Evolutionary conservation across 768 basidiomycete species (phyloP), one percentile per base, ranked within the genome.

Genomic region (Coprinopsis strossmayeri): DNA sequence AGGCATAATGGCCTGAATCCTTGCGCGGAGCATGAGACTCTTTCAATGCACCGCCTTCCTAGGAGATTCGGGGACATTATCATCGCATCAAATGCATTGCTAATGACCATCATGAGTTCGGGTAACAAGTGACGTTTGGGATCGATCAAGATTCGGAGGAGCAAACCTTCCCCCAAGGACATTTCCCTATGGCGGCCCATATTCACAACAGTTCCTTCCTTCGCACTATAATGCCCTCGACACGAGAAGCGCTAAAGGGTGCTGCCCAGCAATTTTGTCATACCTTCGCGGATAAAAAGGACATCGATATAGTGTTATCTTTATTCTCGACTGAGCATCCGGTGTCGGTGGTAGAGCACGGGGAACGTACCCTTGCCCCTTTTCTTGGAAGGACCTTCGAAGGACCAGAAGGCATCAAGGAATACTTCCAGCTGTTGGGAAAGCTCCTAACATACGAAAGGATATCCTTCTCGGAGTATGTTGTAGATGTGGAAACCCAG

Each of bases 311-410:
- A 2, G 62, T 84, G 20, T 57, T 83, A 39, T 59, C 69, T 0
- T 70, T 74, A 55, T 83, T 84, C 54, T 80, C 81, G 9, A 62
- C 59, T 4, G 67, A 67, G 0, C 65, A 69, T 45, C 59, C 65
- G 46, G 66, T 70, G 47, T 66, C 69, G 42, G 78, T 70, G 1
- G 51, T 74, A 53, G 82, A 84, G 59, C 70, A 84, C 45, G 83
- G 83, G 13, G 66, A 77, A 23, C 63, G 67, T 18, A 57, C 56
- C 28, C 67, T 82, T 28, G 79, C 80, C 9, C 78, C 81, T n/a
- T 84, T 84, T 60, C 57, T 84, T 4, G 81, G 82, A 25, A 69
- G 64, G 23, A 50, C 59, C 11, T 82, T 81, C 59, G 57, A 57
- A 0, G 78, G 79, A 12, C 59, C 50, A 18, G 59, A 63, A 2